phyloP scores from a whole-genome alignment of 139 green algal genomes.

The Volvox africanus region DNA sequence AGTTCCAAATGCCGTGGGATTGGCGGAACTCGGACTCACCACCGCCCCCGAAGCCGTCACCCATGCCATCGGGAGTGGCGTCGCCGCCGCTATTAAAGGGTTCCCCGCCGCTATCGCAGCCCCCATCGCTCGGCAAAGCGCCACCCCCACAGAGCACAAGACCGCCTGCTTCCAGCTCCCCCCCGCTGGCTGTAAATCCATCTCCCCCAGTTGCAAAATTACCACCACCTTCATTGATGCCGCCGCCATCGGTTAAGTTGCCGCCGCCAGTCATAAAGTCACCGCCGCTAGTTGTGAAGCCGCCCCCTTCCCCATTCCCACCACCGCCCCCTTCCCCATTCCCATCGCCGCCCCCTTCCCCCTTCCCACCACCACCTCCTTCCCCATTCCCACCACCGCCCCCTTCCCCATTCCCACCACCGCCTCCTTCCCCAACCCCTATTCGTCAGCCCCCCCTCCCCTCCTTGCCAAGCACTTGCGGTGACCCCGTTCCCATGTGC shows the following conservation, averaged over 20 bases:
- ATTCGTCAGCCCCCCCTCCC: background rate
- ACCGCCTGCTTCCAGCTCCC: background rate
- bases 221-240: background rate
- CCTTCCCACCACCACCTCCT: background rate
- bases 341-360: background rate
- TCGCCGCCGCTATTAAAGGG: background rate
- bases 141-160: too few species aligned
- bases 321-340: background rate
- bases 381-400: background rate
- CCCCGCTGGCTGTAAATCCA: background rate
- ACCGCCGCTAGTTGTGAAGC: background rate
- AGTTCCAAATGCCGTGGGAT: constrained; percentile 69
- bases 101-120: too few species aligned
- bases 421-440: background rate
- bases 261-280: background rate
- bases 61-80: background rate
- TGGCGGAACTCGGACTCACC: constrained; percentile 66
- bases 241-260: too few species aligned
- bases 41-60: background rate
- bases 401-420: background rate
- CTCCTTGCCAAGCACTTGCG: background rate
- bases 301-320: background rate
- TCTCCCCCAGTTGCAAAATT: background rate
- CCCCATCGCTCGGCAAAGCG: too few species aligned
- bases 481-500: constrained; percentile 14